Percentiles rank a stretch among this genome's conserved stretches.
Evolutionary conservation across 176 grass and related monocot species (phyloP).

Genomic region (Oryza longistaminata): DNA sequence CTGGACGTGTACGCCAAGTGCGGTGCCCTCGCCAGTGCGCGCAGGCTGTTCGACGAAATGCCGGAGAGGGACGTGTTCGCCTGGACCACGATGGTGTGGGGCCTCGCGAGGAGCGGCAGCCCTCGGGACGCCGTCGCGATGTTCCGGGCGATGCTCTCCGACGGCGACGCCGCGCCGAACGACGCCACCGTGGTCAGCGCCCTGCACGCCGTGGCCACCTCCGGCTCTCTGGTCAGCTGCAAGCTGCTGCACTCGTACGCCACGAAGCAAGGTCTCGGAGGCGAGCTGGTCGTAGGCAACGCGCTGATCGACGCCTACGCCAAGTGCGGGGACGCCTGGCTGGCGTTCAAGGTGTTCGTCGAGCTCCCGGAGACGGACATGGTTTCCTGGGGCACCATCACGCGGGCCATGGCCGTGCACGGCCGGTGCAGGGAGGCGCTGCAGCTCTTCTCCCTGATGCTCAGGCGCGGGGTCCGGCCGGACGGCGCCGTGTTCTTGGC

Average conservation of each 20-base stretch:
- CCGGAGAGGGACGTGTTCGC: slow-evolving; percentile 40
- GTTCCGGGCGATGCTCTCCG: slow-evolving; percentile 35
- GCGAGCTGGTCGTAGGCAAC: slow-evolving; percentile 41
- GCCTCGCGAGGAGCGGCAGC: slow-evolving; percentile 30
- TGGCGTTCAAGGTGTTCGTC: slow-evolving; percentile 46
- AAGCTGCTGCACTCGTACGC: slow-evolving; percentile 37
- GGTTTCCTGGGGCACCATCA: slow-evolving; percentile 58
- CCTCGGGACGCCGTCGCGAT: slow-evolving; percentile 41
- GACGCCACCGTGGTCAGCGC: slow-evolving; percentile 47
- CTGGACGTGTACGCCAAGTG: slow-evolving; percentile 52
- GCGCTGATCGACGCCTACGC: slow-evolving; percentile 54
- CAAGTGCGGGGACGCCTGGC: slow-evolving; percentile 49
- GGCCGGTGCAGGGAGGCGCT: slow-evolving; percentile 41
- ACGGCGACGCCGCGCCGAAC: slow-evolving; percentile 27
- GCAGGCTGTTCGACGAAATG: slow-evolving; percentile 57
- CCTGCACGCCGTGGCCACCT: slow-evolving; percentile 39
- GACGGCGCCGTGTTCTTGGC: slow-evolving; percentile 53
- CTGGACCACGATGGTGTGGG: slow-evolving; percentile 59
- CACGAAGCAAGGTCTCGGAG: slow-evolving; percentile 32
- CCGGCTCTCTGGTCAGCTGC: slow-evolving; percentile 27
- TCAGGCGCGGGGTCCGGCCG: slow-evolving; percentile 40
- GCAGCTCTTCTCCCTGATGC: slow-evolving; percentile 60
- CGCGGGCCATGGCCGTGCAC: slow-evolving; percentile 52
- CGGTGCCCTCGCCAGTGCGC: slow-evolving; percentile 33
- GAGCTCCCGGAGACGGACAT: slow-evolving; percentile 42